Conservation (phyloP, 495 filamentous ascomycete genomes). For the Xylaria venustula region DNA sequence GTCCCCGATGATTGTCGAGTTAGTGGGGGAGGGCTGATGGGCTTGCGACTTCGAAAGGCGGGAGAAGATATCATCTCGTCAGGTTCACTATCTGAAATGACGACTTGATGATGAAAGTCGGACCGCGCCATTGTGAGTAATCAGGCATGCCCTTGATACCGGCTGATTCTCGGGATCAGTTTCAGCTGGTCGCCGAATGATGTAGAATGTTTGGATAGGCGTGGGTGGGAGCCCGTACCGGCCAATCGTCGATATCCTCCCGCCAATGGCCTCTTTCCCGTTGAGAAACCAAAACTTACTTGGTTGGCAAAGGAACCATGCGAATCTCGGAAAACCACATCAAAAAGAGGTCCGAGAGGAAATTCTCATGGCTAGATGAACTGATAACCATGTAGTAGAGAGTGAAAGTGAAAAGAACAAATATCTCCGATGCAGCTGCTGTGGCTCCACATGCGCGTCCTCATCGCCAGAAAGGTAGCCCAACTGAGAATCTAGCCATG, state of each 20-base stretch:
- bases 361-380: background rate
- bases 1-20: slow-evolving; percentile 14
- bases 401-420: background rate
- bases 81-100: slow-evolving; percentile 12
- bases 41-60: slow-evolving; percentile 13
- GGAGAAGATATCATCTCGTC: background rate
- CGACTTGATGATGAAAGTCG: background rate
- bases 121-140: slow-evolving; percentile 5
- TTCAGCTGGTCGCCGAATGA: background rate
- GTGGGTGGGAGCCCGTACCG: background rate
- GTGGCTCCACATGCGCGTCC: background rate
- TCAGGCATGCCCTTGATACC: background rate
- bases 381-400: background rate
- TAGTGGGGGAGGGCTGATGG: slow-evolving; percentile 4
- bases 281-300: background rate
- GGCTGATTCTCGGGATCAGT: background rate
- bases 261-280: background rate
- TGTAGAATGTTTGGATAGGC: background rate
- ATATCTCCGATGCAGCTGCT: background rate
- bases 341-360: background rate
- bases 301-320: background rate
- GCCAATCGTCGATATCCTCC: background rate
- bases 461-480: background rate
- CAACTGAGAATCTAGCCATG: background rate
- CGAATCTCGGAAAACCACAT: background rate